A percentile compares a stretch with the other conserved stretches of the same genome.
Evolutionary conservation across 768 basidiomycete genomes (phyloP).

Genomic region (Dentipellis sp.): DNA sequence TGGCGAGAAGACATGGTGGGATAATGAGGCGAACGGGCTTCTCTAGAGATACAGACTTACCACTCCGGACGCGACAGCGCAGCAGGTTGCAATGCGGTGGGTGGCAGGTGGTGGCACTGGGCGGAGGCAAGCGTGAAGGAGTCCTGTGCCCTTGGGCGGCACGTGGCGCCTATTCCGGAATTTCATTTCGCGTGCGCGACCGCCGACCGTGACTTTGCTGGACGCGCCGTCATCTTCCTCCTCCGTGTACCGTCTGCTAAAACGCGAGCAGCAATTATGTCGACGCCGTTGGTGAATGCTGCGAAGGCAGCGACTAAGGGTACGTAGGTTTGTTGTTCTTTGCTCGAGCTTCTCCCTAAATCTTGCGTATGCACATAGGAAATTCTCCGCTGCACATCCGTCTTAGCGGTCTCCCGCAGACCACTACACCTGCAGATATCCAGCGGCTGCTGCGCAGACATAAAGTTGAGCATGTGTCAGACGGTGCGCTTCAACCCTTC

Average conservation of each 20-base stretch:
- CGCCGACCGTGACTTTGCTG: no score
- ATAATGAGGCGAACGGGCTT: background rate
- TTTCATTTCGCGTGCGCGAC: background rate
- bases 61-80: background rate
- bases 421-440: conserved; percentile 10
- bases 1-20: conserved; percentile 23
- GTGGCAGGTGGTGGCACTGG: background rate
- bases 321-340: background rate
- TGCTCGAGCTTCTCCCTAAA: background rate
- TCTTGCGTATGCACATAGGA: conserved; percentile 13
- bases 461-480: conserved; percentile 5
- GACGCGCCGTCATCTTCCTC: background rate
- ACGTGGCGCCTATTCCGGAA: no score
- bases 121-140: background rate
- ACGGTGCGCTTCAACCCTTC: conserved; percentile 2
- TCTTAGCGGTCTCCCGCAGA: conserved; percentile 10
- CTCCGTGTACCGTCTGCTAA: background rate
- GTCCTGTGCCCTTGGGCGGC: background rate
- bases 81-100: background rate
- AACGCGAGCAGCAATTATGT: background rate
- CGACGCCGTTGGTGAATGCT: background rate
- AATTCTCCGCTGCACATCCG: conserved; percentile 6
- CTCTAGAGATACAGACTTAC: background rate
- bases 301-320: background rate
- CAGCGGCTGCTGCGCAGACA: conserved; percentile 8